These are phyloP conservation scores for Vinca minor DNA, from an alignment of 257 asterid genomes.

Conservation along the genomic window DNA sequence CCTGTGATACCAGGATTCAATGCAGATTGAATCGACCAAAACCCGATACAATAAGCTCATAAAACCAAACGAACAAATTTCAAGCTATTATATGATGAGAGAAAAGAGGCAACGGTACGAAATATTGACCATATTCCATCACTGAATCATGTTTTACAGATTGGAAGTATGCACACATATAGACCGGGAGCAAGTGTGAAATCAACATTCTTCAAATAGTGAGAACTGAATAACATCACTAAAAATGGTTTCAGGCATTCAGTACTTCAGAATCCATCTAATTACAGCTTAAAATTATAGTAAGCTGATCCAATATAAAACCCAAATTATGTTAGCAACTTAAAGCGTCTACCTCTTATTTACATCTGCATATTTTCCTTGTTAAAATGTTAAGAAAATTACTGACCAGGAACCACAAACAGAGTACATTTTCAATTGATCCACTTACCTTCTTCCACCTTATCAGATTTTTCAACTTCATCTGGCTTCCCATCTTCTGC, in stretches of 20 bases:
- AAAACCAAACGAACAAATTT: background rate
- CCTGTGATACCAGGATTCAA: background rate
- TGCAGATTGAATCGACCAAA: background rate
- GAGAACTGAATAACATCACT: background rate
- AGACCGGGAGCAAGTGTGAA: background rate
- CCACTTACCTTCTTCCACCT: constrained; percentile 25
- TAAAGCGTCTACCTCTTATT: background rate
- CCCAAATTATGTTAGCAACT: background rate
- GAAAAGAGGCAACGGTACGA: background rate
- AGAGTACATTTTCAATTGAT: background rate
- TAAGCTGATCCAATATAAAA: background rate
- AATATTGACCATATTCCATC: background rate
- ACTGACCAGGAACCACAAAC: constrained; percentile 1
- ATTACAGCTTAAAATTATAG: background rate
- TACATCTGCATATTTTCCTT: no score
- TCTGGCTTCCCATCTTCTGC: constrained; percentile 32
- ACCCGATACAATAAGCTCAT: background rate
- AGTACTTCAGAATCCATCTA: background rate
- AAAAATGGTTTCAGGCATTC: background rate
- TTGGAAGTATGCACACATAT: no score
- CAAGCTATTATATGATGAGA: background rate
- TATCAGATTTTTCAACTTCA: constrained; percentile 24
- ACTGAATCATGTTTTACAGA: background rate
- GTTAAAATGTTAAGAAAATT: background rate
- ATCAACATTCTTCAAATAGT: background rate